Percentiles rank a stretch among this genome's conserved stretches.
phyloP scores from a whole-genome alignment of 768 basidiomycete genomes.

The Kwoniella dejecticola region DNA sequence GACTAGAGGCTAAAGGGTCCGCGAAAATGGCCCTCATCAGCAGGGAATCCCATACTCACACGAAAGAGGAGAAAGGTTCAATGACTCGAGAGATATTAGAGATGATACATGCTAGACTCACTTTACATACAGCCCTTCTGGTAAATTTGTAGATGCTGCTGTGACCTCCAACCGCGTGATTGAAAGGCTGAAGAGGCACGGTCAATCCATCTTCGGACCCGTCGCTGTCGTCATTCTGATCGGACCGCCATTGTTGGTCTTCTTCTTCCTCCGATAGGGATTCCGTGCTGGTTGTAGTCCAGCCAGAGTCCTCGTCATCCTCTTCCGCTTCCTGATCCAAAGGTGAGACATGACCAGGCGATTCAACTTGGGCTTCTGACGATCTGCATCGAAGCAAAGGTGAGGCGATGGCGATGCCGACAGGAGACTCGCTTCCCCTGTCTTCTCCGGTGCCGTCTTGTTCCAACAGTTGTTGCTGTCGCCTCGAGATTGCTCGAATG shows the following conservation, averaged over 20 bases:
- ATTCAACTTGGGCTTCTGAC: background rate
- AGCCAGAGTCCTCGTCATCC: conserved; percentile 26
- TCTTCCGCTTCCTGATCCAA: conserved; percentile 12
- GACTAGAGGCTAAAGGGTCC: conserved; percentile 88
- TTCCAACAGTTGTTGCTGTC: conserved; percentile 6
- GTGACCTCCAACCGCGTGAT: conserved; percentile 97
- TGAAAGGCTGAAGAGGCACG: conserved; percentile 90
- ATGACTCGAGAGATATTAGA: too few species aligned
- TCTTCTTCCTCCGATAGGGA: conserved; percentile 23
- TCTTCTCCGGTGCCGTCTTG: conserved; percentile 10
- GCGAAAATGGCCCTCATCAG: background rate
- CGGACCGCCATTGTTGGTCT: conserved; percentile 7
- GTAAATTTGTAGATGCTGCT: conserved; percentile 97
- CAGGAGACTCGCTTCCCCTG: background rate
- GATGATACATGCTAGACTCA: conserved; percentile 57
- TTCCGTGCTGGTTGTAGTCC: conserved; percentile 28
- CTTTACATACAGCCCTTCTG: conserved; percentile 97
- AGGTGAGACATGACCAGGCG: background rate
- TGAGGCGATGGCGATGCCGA: conserved; percentile 23
- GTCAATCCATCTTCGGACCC: conserved; percentile 57
- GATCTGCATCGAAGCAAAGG: conserved; percentile 13
- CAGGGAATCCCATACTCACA: background rate
- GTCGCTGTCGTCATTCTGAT: conserved; percentile 22
- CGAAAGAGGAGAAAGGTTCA: background rate
- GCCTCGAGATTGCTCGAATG: conserved; percentile 10